Evolutionary conservation across 2,329 filamentous ascomycete species (phyloP), one percentile per base, ranked within the genome.

Genomic region (Penicillium digitatum): DNA sequence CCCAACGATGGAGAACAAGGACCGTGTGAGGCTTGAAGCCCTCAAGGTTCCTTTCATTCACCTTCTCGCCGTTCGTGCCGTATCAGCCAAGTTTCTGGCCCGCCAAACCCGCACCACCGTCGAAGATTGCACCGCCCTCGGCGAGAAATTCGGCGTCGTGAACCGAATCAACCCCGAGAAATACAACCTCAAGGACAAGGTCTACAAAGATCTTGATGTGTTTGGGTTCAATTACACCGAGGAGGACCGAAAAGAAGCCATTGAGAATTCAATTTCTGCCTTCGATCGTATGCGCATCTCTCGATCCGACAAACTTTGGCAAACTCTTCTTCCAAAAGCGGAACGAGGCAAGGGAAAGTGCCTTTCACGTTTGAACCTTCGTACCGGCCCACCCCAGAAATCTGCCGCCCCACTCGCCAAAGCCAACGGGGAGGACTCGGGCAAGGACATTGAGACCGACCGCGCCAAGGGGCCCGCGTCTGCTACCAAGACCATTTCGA

Each of bases 261-360:
- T 87, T 63, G 80, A 85, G 59, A 81, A 81, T 69, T 83, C 84
- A 51, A 80, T 86, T 63, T 80, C 79, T 50, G 82, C 84, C 40
- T 87, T 83, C 67, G 84, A 87, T 69, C 79, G 84, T 50, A 77
- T 82, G 70, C 77, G 84, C 27, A 72, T 87, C 18, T 79, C 80
- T 7, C 81, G 81, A 59, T 77, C 81, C 35, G 84, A 87, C 64
- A 81, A 81, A 64, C 72, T 83, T 20, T 87, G 84, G 84, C 83
- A 87, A 70, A 76, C 76, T 60, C 73, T 87, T 55, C 75, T 87
- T 52, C 82, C 82, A 8, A 79, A 79, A 62, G 78, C 82, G 47
- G 83, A 87, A 63, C 78, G 84, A 59, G 81, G 81, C 42, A 84
- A 86, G 65, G 84, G 84, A 46, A 85, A 81, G 58, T 76, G 79